Conservation (phyloP, 352 stramenopile species). For the Globisporangium camurandrum region DNA sequence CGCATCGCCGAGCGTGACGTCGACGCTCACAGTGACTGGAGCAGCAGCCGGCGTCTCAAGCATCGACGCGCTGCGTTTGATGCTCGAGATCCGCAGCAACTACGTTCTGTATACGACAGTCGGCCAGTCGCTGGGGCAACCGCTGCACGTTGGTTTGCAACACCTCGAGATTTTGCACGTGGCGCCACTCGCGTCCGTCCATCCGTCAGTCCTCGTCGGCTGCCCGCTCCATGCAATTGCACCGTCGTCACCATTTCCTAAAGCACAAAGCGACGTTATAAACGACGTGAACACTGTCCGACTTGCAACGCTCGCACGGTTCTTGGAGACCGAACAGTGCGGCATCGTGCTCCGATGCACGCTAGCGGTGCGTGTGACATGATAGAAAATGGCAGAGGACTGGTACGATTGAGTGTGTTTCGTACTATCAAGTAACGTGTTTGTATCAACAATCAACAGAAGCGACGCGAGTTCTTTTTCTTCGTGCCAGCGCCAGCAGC, state of each 20-base stretch:
- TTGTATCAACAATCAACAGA: slow-evolving; percentile 5
- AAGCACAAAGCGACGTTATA: too few species aligned
- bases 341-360: slow-evolving; percentile 15
- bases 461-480: slow-evolving; percentile 14
- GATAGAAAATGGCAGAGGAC: not conserved
- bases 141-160: slow-evolving; percentile 18
- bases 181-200: slow-evolving; percentile 25
- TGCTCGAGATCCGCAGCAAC: slow-evolving; percentile 18
- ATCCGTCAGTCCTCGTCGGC: slow-evolving; percentile 26
- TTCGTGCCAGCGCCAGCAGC: slow-evolving; percentile 3
- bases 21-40: not conserved
- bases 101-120: slow-evolving; percentile 11
- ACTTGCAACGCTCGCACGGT: slow-evolving; percentile 11
- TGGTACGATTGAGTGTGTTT: not conserved
- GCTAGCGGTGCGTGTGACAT: not conserved
- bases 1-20: slow-evolving; percentile 4
- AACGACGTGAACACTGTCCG: too few species aligned
- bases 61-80: not conserved
- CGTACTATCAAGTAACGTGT: too few species aligned
- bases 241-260: too few species aligned
- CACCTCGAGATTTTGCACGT: slow-evolving; percentile 20
- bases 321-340: slow-evolving; percentile 9
- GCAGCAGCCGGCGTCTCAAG: not conserved
- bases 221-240: slow-evolving; percentile 32
- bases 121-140: slow-evolving; percentile 5